Percentiles rank a stretch among this genome's conserved stretches.
These are phyloP conservation scores for Ophioceras dolichostomum DNA, from an alignment of 2,329 filamentous ascomycete species.

Conservation along the genomic window DNA sequence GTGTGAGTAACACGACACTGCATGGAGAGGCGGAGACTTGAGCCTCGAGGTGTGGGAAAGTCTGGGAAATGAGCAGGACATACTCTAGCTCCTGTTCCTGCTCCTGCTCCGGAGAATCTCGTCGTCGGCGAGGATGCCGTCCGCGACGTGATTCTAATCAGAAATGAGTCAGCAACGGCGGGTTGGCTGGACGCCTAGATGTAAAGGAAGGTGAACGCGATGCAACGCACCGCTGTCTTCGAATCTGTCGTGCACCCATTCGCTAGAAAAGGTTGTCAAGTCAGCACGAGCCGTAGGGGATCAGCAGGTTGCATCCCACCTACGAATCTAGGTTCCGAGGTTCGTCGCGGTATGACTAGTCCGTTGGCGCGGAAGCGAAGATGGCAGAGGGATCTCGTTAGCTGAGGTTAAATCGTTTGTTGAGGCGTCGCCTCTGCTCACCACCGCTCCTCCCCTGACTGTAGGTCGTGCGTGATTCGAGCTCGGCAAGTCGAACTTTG, in stretches of 20 bases:
- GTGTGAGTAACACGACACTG: not conserved
- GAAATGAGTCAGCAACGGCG: not conserved
- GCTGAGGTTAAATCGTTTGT: no score
- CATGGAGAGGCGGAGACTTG: no score
- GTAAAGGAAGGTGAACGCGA: no score
- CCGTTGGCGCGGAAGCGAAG: no score
- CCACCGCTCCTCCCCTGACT: no score
- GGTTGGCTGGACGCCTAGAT: constrained; percentile 10
- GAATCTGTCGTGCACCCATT: constrained; percentile 91
- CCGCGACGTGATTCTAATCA: constrained; percentile 1
- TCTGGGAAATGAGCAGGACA: no score
- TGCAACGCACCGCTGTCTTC: constrained; percentile 69
- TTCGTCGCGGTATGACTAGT: constrained; percentile 50
- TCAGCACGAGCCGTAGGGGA: not conserved
- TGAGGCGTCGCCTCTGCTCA: no score
- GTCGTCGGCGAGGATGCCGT: not conserved
- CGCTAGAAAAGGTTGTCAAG: constrained; percentile 31
- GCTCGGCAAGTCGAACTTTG: no score
- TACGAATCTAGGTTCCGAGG: constrained; percentile 60
- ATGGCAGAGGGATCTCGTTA: no score
- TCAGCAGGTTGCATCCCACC: constrained; percentile 14
- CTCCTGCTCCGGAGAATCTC: not conserved
- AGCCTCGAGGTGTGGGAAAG: no score
- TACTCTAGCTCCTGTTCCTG: not conserved
- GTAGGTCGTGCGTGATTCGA: no score